Percentiles rank a stretch among this genome's conserved stretches.
phyloP scores from a whole-genome alignment of 2,329 filamentous ascomycete species.

The Aspergillus tubingensis region DNA sequence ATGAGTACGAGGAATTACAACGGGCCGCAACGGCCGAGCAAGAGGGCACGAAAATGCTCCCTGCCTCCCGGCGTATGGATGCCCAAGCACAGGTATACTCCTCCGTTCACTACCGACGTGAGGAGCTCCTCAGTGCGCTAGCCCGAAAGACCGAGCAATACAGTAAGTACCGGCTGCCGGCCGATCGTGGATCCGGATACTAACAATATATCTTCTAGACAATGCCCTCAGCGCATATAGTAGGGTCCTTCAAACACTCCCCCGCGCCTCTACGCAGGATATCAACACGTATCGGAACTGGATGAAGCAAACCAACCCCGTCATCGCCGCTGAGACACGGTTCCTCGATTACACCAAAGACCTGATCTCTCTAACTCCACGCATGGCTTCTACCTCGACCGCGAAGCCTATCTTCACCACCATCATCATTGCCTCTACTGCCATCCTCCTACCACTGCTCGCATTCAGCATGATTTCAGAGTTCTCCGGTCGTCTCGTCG shows the following conservation, averaged over 20 bases:
- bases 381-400: constrained; percentile 17
- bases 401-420: constrained; percentile 37
- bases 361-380: constrained; percentile 38
- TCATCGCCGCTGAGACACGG: constrained; percentile 53
- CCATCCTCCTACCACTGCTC: constrained; percentile 60
- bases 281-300: constrained; percentile 55
- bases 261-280: constrained; percentile 49
- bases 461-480: constrained; percentile 60
- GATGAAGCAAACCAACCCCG: constrained; percentile 54
- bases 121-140: constrained; percentile 56
- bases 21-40: constrained; percentile 34
- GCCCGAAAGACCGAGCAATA: constrained; percentile 64
- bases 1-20: constrained; percentile 56
- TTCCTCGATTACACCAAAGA: constrained; percentile 57
- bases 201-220: constrained; percentile 27
- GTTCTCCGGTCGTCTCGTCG: constrained; percentile 59
- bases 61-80: constrained; percentile 45
- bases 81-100: constrained; percentile 53
- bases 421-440: constrained; percentile 52
- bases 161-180: constrained; percentile 45
- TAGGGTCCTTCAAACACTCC: constrained; percentile 49
- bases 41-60: constrained; percentile 34
- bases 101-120: constrained; percentile 56
- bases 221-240: constrained; percentile 50
- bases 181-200: background rate